phyloP scores from a whole-genome alignment of 257 asterid genomes.

The Solanum commersonii region DNA sequence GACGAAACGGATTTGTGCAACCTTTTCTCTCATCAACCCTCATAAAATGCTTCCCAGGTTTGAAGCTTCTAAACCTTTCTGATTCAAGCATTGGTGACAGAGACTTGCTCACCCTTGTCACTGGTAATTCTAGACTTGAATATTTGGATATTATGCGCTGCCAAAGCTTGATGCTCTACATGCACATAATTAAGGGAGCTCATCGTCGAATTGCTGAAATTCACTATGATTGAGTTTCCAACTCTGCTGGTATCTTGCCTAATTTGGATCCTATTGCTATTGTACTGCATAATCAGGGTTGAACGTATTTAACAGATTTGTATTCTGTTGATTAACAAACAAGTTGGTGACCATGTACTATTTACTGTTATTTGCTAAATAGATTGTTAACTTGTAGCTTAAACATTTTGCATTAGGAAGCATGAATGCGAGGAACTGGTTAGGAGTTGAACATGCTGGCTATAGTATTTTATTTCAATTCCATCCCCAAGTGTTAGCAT shows the following conservation, averaged over 20 bases:
- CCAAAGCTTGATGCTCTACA: constrained; percentile 23
- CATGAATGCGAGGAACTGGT: background rate
- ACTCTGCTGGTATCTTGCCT: background rate
- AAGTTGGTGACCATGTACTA: background rate
- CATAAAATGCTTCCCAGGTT: constrained; percentile 12
- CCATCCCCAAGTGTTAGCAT: background rate
- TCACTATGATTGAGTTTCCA: constrained; percentile 24
- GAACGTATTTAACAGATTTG: background rate
- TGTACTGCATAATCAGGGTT: background rate
- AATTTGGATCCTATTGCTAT: background rate
- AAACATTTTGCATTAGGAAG: background rate
- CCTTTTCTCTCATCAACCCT: constrained; percentile 4
- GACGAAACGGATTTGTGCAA: constrained; percentile 19
- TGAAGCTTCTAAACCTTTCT: constrained; percentile 33
- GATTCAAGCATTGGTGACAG: constrained; percentile 20
- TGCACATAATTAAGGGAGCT: constrained; percentile 30
- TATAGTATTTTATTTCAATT: background rate
- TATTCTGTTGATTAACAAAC: background rate
- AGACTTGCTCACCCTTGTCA: constrained; percentile 26
- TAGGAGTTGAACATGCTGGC: background rate
- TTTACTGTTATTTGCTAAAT: background rate
- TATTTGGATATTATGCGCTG: constrained; percentile 37
- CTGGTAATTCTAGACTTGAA: constrained; percentile 13
- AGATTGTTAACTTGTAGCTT: background rate
- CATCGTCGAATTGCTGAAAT: constrained; percentile 15